Percentiles rank a stretch among this genome's conserved stretches.
Conservation (phyloP, 495 filamentous ascomycete genomes). For the Collariella sp. region DNA sequence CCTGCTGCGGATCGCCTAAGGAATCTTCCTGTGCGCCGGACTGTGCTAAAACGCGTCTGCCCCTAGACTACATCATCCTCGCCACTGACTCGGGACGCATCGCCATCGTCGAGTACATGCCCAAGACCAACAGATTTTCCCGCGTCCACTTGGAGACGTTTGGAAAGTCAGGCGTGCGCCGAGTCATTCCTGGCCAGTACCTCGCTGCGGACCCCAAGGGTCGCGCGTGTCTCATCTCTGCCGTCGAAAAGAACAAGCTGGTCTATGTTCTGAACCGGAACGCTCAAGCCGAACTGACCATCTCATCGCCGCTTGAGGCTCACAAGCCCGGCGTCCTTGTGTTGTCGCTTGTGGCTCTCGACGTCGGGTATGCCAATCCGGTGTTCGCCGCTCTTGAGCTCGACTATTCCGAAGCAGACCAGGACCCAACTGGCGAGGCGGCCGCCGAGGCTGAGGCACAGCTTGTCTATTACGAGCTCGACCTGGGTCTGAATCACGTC, state of each 20-base stretch:
- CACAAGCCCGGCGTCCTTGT: conserved; percentile 92
- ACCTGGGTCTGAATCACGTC: conserved; percentile 89
- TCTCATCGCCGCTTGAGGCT: conserved; percentile 94
- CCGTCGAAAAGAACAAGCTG: conserved; percentile 97
- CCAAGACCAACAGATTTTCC: conserved; percentile 77
- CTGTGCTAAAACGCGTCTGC: conserved; percentile 49
- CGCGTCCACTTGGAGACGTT: conserved; percentile 93
- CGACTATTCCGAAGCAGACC: conserved; percentile 84
- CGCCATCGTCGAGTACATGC: conserved; percentile 85
- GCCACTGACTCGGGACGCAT: conserved; percentile 93
- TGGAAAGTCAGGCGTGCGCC: conserved; percentile 90
- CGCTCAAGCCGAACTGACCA: conserved; percentile 85
- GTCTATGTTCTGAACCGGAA: conserved; percentile 98
- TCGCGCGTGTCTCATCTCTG: conserved; percentile 85
- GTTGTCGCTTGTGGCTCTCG: conserved; percentile 74
- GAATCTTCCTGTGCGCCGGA: conserved; percentile 24
- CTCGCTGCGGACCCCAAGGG: conserved; percentile 92
- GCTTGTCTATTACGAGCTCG: conserved; percentile 93
- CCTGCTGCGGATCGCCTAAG: conserved; percentile 16
- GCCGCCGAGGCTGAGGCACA: conserved; percentile 75
- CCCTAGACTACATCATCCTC: conserved; percentile 87
- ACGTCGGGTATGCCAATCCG: conserved; percentile 95
- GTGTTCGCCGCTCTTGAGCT: conserved; percentile 91
- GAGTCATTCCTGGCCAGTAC: conserved; percentile 92
- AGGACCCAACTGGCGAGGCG: conserved; percentile 80